Base-by-base conservation (phyloP, 805 yeast species). In the Wickerhamiella nectarea region DNA sequence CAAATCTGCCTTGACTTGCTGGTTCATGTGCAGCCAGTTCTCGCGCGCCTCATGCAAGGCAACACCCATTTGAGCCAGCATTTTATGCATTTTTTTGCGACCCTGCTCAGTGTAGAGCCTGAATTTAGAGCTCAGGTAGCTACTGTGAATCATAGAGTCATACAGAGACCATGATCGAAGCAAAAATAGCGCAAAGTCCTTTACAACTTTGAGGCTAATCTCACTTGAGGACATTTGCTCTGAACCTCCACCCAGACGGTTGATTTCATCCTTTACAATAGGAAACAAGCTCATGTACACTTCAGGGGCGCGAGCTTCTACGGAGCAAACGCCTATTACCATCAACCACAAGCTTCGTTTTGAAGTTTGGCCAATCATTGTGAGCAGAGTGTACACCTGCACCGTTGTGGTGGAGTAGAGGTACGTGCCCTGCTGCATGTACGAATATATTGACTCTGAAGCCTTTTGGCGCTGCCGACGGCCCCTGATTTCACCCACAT, bases 41-140 rank as follows among this genome's bases (percentile, higher is more conserved):
- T 91, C 95, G 55, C 78, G 80, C 0, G 97, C 91, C n/a, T 80
- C 78, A 5, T 76, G 79, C 38, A 91, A 66, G 0, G 95, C 79
- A 5, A 91, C 80, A 6, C 98, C 98, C 95, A 93, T 91, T 53
- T 81, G 75, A 1, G 98, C 98, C 64, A 91, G 84, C 74, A 91
- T 71, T 53, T 86, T 85, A 57, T 87, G 94, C 41, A 91, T 65
- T 50, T 77, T 73, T 56, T 83, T 85, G 51, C 79, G 73, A 5
- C 99, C 98, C 46, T 81, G 87, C 55, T 84, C 95, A 25, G 87
- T 80, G 91, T 95, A 91, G 31, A 91, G 65, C 45, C 76, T 76
- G 45, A 91, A 65, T 57, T 86, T 83, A 10, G 97, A 81, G 55
- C 87, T 84, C 26, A 89, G 86, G 55, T 79, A 89, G 48, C 85